Evolutionary conservation across 768 basidiomycete genomes (phyloP).

Genomic region (Phanerodontia chrysosporium): DNA sequence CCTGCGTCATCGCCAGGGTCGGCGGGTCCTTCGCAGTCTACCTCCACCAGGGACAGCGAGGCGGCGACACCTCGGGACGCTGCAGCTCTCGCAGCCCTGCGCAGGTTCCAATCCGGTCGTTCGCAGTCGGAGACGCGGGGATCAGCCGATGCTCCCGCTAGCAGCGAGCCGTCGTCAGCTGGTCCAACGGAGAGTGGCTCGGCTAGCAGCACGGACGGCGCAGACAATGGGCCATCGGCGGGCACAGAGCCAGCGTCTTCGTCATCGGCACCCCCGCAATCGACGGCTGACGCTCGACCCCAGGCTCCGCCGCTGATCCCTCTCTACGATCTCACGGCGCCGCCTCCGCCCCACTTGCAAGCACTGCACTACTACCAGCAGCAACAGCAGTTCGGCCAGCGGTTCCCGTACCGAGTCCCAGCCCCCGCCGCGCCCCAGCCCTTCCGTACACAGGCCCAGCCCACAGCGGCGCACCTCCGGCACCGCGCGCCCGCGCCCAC

Average conservation of each 20-base stretch:
- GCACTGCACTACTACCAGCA: neutral
- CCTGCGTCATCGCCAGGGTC: slow-evolving; percentile 1
- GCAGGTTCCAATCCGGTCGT: slow-evolving; percentile 34
- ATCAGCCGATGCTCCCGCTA: neutral
- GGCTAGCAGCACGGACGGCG: neutral
- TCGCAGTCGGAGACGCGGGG: slow-evolving; percentile 9
- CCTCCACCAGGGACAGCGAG: slow-evolving; percentile 10
- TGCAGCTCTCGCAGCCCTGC: slow-evolving; percentile 65
- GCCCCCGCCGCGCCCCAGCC: neutral
- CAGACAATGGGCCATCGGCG: neutral
- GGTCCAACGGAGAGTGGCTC: slow-evolving; percentile 1
- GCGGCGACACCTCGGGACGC: slow-evolving; percentile 39
- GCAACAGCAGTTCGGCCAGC: neutral
- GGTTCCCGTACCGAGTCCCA: neutral
- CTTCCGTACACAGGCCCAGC: neutral
- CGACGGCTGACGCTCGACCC: slow-evolving; percentile 10
- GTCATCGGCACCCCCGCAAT: neutral
- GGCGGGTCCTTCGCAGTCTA: neutral
- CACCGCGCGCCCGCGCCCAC: slow-evolving; percentile 3
- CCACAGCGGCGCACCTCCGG: neutral
- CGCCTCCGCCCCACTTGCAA: slow-evolving; percentile 3
- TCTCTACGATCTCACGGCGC: slow-evolving; percentile 31
- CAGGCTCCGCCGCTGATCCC: slow-evolving; percentile 35
- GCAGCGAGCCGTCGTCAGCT: neutral
- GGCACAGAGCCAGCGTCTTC: neutral